phyloP scores from a whole-genome alignment of 352 stramenopile genomes.

The Globisporangium parvum region DNA sequence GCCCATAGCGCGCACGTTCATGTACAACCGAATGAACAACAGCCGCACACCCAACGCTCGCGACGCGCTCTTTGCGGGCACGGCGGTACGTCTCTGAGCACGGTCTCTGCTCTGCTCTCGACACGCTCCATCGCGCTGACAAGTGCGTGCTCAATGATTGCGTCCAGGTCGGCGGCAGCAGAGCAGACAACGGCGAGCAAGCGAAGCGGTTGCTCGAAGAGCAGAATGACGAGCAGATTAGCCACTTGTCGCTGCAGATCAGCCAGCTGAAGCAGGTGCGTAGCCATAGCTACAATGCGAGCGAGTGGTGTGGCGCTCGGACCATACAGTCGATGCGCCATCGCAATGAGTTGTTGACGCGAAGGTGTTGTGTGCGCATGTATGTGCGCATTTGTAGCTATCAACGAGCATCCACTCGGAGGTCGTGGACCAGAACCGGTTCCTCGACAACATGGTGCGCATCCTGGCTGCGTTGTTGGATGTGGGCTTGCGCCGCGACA shows the following conservation, averaged over 20 bases:
- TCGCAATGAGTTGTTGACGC: not conserved
- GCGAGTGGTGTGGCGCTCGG: not conserved
- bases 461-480: not conserved
- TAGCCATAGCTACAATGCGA: not conserved
- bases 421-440: constrained; percentile 78
- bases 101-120: too few species aligned
- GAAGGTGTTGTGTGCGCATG: not conserved
- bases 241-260: constrained; percentile 83
- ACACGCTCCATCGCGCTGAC: too few species aligned
- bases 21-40: constrained; percentile 83
- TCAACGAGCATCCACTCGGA: constrained; percentile 74
- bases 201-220: constrained; percentile 75
- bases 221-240: constrained; percentile 87
- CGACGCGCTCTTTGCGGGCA: constrained; percentile 63
- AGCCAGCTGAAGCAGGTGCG: constrained; percentile 78
- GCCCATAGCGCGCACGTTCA: constrained; percentile 21
- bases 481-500: not conserved
- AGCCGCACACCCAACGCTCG: constrained; percentile 32
- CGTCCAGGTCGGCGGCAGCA: constrained; percentile 22
- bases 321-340: too few species aligned
- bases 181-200: constrained; percentile 62
- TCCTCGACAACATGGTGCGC: constrained; percentile 75
- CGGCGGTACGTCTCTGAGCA: constrained; percentile 35
- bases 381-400: constrained; percentile 32
- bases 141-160: too few species aligned